Conservation (phyloP, 176 grass and related monocot species). For the Bolboschoenus planiculmis region DNA sequence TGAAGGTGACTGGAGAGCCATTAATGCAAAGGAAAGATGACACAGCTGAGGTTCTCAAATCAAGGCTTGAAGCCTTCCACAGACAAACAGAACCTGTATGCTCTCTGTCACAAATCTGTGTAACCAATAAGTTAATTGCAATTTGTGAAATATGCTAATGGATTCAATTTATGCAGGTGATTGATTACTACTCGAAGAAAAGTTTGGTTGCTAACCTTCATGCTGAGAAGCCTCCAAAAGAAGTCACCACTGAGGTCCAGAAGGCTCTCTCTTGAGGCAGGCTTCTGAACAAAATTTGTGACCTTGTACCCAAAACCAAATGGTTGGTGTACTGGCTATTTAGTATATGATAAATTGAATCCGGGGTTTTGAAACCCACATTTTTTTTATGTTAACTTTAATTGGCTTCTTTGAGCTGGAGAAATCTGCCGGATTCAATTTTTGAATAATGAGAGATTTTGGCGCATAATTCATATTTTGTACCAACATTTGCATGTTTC, state of each 20-base stretch:
- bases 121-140: background rate
- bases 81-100: slow-evolving; percentile 90
- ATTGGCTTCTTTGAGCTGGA: slow-evolving; percentile 22
- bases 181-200: slow-evolving; percentile 82
- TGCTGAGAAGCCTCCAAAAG: slow-evolving; percentile 73
- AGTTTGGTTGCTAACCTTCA: slow-evolving; percentile 58
- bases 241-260: slow-evolving; percentile 63
- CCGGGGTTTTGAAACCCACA: slow-evolving; percentile 12
- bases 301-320: slow-evolving; percentile 13
- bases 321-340: slow-evolving; percentile 26
- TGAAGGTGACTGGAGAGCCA: slow-evolving; percentile 83
- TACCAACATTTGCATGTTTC: slow-evolving; percentile 19
- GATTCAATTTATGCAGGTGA: slow-evolving; percentile 47
- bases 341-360: slow-evolving; percentile 24
- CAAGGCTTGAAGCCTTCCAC: slow-evolving; percentile 97
- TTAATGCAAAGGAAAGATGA: slow-evolving; percentile 98
- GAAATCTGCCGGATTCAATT: slow-evolving; percentile 9
- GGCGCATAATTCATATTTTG: background rate
- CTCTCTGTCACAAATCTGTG: slow-evolving; percentile 16
- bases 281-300: slow-evolving; percentile 7
- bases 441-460: slow-evolving; percentile 45
- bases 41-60: slow-evolving; percentile 81
- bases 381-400: slow-evolving; percentile 28
- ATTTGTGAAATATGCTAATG: background rate
- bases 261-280: slow-evolving; percentile 55